Conservation (phyloP, 1,284 basidiomycete genomes). For the Pseudozyma sp. region DNA sequence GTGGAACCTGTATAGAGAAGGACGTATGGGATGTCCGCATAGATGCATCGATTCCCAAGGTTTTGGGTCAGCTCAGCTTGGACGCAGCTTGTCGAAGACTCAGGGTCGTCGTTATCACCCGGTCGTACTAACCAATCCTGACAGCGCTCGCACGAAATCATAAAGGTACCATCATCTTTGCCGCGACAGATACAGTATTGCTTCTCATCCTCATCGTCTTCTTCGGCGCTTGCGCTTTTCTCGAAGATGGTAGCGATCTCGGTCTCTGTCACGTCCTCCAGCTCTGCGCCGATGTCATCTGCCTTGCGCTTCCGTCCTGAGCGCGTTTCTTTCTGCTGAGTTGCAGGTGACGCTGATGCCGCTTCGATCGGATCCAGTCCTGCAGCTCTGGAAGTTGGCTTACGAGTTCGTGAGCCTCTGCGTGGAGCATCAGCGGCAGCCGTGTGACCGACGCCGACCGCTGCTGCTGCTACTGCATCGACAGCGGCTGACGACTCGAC, state of each 20-base stretch:
- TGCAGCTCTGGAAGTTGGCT: constrained; percentile 32
- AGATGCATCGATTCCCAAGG: too few species aligned
- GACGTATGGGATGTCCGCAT: neutral
- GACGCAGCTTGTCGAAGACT: neutral
- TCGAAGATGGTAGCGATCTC: constrained; percentile 32
- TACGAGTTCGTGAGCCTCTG: constrained; percentile 33
- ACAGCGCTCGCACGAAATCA: constrained; percentile 64
- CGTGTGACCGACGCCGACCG: neutral
- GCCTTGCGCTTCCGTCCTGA: constrained; percentile 28
- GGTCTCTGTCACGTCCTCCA: constrained; percentile 8
- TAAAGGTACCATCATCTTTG: constrained; percentile 63
- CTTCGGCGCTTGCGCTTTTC: constrained; percentile 19
- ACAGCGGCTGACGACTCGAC: constrained; percentile 9
- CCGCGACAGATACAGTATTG: constrained; percentile 64
- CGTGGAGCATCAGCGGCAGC: constrained; percentile 14
- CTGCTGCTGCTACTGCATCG: neutral
- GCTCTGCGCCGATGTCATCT: constrained; percentile 18
- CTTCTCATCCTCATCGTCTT: constrained; percentile 42
- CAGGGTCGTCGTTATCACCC: neutral
- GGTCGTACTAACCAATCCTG: constrained; percentile 61
- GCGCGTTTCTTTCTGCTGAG: constrained; percentile 12
- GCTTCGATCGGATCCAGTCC: constrained; percentile 20
- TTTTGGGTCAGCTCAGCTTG: constrained; percentile 17
- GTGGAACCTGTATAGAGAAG: constrained; percentile 54
- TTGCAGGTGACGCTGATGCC: neutral